Evolutionary conservation across 805 yeast genomes (phyloP).

Genomic region (Hanseniaspora occidentalis): DNA sequence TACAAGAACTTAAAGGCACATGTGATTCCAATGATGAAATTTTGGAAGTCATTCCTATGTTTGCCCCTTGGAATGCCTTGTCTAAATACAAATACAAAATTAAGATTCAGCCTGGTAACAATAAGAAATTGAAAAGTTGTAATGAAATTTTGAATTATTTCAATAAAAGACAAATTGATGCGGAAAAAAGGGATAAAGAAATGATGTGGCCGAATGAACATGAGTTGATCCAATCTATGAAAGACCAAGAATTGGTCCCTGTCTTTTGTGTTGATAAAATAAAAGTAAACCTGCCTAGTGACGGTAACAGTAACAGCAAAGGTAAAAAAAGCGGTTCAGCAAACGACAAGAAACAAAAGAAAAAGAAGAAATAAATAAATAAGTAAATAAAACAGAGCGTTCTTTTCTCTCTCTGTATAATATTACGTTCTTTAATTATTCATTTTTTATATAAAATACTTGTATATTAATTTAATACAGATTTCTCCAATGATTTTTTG

Average conservation of each 20-base stretch:
- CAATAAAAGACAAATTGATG: constrained; percentile 33
- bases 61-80: constrained; percentile 86
- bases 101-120: constrained; percentile 64
- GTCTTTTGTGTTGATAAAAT: constrained; percentile 61
- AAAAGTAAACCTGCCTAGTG: constrained; percentile 42
- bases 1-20: constrained; percentile 23
- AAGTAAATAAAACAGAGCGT: no score
- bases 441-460: no score
- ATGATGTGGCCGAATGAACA: constrained; percentile 63
- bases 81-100: constrained; percentile 67
- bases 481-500: neutral
- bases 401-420: no score
- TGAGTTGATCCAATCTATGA: constrained; percentile 40
- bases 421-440: no score
- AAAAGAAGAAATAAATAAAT: constrained; percentile 9
- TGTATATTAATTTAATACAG: neutral
- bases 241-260: constrained; percentile 55
- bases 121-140: constrained; percentile 80
- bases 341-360: constrained; percentile 7
- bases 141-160: constrained; percentile 55
- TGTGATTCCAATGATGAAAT: constrained; percentile 35
- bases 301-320: constrained; percentile 15
- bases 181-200: constrained; percentile 31
- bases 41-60: constrained; percentile 38
- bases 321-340: constrained; percentile 11